Evolutionary conservation across 2,329 filamentous ascomycete species (phyloP).

Genomic region (Emmonsiellopsis sp.): DNA sequence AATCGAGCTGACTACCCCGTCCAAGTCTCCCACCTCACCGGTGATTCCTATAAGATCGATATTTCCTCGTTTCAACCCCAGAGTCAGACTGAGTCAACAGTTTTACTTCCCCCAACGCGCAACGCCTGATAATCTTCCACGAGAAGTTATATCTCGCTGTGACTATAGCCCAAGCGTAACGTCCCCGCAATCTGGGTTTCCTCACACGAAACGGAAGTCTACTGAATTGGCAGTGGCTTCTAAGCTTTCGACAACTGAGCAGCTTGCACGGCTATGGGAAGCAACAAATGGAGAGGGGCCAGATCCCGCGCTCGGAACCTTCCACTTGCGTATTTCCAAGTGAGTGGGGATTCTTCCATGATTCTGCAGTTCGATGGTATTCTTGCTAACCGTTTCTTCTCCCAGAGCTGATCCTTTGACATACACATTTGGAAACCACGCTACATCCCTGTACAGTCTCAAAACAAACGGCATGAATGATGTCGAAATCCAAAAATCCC

Average conservation of each 20-base stretch:
- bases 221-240: neutral
- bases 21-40: slow-evolving; percentile 2
- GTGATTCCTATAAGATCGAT: slow-evolving; percentile 34
- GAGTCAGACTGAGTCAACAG: slow-evolving; percentile 28
- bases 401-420: slow-evolving; percentile 31
- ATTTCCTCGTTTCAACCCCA: slow-evolving; percentile 36
- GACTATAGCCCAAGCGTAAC: slow-evolving; percentile 20
- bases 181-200: neutral
- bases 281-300: slow-evolving; percentile 36
- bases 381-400: slow-evolving; percentile 12
- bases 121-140: slow-evolving; percentile 8
- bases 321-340: slow-evolving; percentile 35
- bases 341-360: slow-evolving; percentile 15
- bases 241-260: slow-evolving; percentile 28
- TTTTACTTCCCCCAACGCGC: slow-evolving; percentile 24
- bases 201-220: neutral
- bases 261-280: slow-evolving; percentile 36
- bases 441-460: slow-evolving; percentile 37
- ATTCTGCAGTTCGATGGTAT: neutral
- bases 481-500: slow-evolving; percentile 32
- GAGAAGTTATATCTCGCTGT: slow-evolving; percentile 13
- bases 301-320: slow-evolving; percentile 22
- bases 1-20: neutral
- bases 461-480: slow-evolving; percentile 35
- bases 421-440: slow-evolving; percentile 34